phyloP scores from a whole-genome alignment of 2,329 filamentous ascomycete genomes.

The Paecilomyces niveus region DNA sequence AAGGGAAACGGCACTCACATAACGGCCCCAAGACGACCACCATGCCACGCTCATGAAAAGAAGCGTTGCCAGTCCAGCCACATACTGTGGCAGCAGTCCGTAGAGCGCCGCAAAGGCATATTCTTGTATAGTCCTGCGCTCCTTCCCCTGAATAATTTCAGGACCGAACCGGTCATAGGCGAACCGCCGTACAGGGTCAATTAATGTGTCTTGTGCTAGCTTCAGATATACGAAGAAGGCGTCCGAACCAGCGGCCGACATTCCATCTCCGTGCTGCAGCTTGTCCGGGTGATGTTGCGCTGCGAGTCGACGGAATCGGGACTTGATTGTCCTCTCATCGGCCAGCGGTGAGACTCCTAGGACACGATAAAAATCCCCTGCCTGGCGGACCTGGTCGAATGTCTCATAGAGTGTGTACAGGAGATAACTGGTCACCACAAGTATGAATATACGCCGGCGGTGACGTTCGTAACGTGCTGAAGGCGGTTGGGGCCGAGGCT shows the following conservation, averaged over 20 bases:
- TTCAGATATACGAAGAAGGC: conserved; percentile 74
- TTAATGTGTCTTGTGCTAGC: conserved; percentile 71
- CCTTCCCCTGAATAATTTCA: conserved; percentile 55
- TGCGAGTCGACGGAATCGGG: conserved; percentile 70
- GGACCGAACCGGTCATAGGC: conserved; percentile 88
- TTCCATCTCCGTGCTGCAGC: conserved; percentile 35
- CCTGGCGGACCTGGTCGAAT: conserved; percentile 66
- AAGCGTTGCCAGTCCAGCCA: conserved; percentile 28
- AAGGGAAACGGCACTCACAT: conserved; percentile 28
- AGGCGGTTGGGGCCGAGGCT: conserved; percentile 64
- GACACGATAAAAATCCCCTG: conserved; percentile 70
- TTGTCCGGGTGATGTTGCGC: conserved; percentile 79
- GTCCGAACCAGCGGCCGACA: conserved; percentile 24
- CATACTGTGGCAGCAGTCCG: conserved; percentile 31
- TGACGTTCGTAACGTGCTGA: conserved; percentile 64
- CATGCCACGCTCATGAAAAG: conserved; percentile 33
- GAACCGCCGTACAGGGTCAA: conserved; percentile 69
- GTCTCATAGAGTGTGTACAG: conserved; percentile 89
- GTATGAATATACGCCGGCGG: conserved; percentile 73
- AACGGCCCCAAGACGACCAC: conserved; percentile 38
- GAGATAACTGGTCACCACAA: conserved; percentile 77
- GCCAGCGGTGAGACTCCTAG: conserved; percentile 64
- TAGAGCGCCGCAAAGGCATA: conserved; percentile 63
- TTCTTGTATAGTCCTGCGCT: conserved; percentile 57
- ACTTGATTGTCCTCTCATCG: conserved; percentile 71